phyloP scores from a whole-genome alignment of 768 basidiomycete species.

The Sutorius australiensis region DNA sequence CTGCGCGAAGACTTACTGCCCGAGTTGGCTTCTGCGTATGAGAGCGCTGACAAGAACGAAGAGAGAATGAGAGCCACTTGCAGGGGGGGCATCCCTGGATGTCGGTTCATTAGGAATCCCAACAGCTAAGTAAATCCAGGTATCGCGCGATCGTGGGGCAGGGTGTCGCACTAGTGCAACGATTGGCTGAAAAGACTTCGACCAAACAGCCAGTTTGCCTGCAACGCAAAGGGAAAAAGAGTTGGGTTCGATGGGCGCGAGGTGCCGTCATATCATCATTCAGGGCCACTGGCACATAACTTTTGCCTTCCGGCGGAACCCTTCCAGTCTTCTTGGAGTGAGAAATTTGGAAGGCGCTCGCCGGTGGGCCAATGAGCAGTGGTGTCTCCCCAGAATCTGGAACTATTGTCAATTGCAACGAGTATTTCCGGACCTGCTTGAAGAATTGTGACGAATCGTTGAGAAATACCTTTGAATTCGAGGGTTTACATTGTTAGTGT shows the following conservation, averaged over 20 bases:
- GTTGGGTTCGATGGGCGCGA: background rate
- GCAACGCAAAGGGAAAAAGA: too few species aligned
- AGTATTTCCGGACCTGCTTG: too few species aligned
- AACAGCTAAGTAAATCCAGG: background rate
- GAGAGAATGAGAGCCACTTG: background rate
- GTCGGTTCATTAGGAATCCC: background rate
- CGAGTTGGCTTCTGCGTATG: constrained; percentile 11
- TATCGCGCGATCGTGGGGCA: background rate
- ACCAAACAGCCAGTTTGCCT: too few species aligned
- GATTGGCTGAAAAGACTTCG: too few species aligned
- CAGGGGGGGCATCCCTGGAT: background rate
- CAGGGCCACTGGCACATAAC: background rate
- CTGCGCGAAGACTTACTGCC: constrained; percentile 8
- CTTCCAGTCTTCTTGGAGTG: too few species aligned
- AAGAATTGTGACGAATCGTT: too few species aligned
- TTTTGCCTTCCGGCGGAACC: background rate
- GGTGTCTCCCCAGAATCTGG: too few species aligned
- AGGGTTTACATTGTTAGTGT: too few species aligned
- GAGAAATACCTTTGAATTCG: too few species aligned
- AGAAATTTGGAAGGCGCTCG: background rate
- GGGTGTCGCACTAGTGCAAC: background rate
- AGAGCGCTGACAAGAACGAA: background rate
- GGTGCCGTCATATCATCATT: background rate
- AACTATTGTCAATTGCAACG: too few species aligned
- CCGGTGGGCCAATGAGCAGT: too few species aligned